Percentiles rank a stretch among this genome's conserved stretches.
Conservation (phyloP, 495 filamentous ascomycete species). For the Pyrenopolyporus hunteri region DNA sequence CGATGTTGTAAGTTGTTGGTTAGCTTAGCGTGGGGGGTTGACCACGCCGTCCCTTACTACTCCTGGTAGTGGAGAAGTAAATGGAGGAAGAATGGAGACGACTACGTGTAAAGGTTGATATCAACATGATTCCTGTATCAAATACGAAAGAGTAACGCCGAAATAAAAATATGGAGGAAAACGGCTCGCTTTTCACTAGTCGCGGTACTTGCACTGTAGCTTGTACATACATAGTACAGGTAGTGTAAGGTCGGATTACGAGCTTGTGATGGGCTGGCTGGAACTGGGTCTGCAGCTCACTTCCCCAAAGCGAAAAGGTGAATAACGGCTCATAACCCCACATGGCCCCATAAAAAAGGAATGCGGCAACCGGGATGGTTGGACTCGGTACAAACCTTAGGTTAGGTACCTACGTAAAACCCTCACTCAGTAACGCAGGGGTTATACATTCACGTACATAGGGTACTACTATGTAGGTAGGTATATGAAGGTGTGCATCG, state of each 20-base stretch:
- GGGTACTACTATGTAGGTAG: no score
- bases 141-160: slow-evolving; percentile 29
- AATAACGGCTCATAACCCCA: slow-evolving; percentile 24
- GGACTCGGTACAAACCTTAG: slow-evolving; percentile 2
- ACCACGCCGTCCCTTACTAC: slow-evolving; percentile 18
- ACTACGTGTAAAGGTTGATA: slow-evolving; percentile 29
- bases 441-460: no score
- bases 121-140: slow-evolving; percentile 24
- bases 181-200: slow-evolving; percentile 14
- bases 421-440: slow-evolving; percentile 7
- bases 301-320: slow-evolving; percentile 22
- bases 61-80: slow-evolving; percentile 28
- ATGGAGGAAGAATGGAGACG: slow-evolving; percentile 29
- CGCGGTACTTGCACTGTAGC: no score
- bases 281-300: slow-evolving; percentile 23
- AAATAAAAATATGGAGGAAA: slow-evolving; percentile 25
- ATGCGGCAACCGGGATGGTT: slow-evolving; percentile 30
- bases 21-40: background rate
- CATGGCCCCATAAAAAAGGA: slow-evolving; percentile 20
- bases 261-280: slow-evolving; percentile 18
- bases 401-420: background rate
- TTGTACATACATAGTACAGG: no score
- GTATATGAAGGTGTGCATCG: no score
- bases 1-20: slow-evolving; percentile 9
- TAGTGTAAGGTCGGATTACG: slow-evolving; percentile 14